Conservation (phyloP, 305 asterid species). For the Withania somnifera region DNA sequence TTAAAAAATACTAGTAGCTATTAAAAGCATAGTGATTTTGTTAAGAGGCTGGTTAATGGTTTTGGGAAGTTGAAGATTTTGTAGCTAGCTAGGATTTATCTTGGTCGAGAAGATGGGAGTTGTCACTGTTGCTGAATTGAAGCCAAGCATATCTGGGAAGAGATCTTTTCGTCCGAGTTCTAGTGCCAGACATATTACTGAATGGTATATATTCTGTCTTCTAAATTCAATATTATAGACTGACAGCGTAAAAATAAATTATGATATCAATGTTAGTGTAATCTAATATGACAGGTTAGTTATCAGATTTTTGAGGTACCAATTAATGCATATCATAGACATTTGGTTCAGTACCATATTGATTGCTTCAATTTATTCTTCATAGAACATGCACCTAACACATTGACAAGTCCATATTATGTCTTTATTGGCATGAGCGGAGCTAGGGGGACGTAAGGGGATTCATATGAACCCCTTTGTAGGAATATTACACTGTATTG, state of each 20-base stretch:
- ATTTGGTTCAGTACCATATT: no score
- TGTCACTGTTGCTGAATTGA: slow-evolving; percentile 60
- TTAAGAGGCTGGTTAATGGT: neutral
- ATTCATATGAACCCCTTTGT: neutral
- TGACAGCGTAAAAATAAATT: neutral
- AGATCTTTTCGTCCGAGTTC: slow-evolving; percentile 73
- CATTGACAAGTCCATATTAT: neutral
- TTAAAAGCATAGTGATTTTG: neutral
- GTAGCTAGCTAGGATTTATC: neutral
- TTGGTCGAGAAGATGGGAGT: slow-evolving; percentile 51
- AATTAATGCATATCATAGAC: no score
- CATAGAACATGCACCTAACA: neutral
- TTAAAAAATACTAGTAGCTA: neutral
- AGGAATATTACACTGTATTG: neutral
- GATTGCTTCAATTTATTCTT: neutral
- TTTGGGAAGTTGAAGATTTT: slow-evolving; percentile 8
- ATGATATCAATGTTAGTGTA: neutral
- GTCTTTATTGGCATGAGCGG: neutral
- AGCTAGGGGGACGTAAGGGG: neutral
- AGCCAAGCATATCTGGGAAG: slow-evolving; percentile 77
- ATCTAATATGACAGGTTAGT: neutral
- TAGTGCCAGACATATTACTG: slow-evolving; percentile 63
- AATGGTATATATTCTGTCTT: slow-evolving; percentile 32
- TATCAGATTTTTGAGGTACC: neutral
- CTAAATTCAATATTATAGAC: neutral